Evolutionary conservation across 208 protist species (phyloP), one percentile per base, ranked within the genome.

Genomic region (Phytomonas francai): DNA sequence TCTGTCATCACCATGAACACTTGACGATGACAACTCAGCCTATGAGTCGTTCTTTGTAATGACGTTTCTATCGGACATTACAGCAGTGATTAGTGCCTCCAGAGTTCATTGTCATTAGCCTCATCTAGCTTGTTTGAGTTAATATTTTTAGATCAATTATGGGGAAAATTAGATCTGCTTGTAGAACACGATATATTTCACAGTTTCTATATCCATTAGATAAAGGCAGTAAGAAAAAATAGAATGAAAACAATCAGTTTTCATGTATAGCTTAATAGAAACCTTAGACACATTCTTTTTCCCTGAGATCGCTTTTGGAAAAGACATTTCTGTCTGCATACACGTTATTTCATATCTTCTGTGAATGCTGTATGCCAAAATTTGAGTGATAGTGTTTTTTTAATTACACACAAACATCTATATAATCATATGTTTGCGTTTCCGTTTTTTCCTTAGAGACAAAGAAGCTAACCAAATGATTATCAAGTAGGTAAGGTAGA

Each of bases 361-460:
- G 59, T 63, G 6, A 7, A 63, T 39, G 19, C 25, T 63, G 19
- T 51, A 39, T 58, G 6, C 6, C 12, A n/a, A 63, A 63, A 63
- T 63, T 58, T 25, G 19, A 57, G 32, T 34, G 2, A 63, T 29
- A 29, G 12, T 31, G 19, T 19, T 62, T 28, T n/a, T 29, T 31
- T 59, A 59, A 30, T 25, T 59, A 62, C 0, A 62, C 25, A 62
- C 27, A 62, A 0, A 32, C 7, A 65, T 31, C 61, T 61, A 69
- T 61, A 69, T 34, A 69, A 28, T 61, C 28, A 69, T 61, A 69
- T 30, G 61, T 29, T 68, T 42, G 32, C 61, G 63, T 25, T 59
- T 71, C 59, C 45, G 25, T 54, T 54, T 54, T 25, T 54, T 9
- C 25, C 25, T 54, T 54, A 22, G 5, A 36, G n/a, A 22, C 22